Base-by-base conservation (phyloP, 345 rosid species). In the Lepidium didymum region DNA sequence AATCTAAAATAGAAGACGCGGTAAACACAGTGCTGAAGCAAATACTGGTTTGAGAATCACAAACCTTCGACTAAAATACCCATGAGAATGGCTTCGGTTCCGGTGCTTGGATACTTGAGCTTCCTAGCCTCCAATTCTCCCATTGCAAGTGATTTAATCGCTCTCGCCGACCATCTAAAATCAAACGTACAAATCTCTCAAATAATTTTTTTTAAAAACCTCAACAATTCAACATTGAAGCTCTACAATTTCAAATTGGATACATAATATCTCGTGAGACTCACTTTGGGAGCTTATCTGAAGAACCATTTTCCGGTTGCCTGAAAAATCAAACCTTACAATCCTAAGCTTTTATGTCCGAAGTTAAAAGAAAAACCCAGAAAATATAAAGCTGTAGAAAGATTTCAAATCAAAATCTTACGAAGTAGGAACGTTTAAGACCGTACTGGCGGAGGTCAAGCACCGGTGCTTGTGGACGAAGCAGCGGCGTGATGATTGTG, bases 1-100 rank as follows among this genome's bases (percentile, higher is more conserved):
- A 42, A 13, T 12, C 23, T 21, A 27, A 56, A 45, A n/a, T 38
- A 63, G 41, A 25, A 3, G 16, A 21, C 21, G 4, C 45, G 0
- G 36, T 5, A 33, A 34, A 21, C 23, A 11, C 15, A 35, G 18
- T 45, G 15, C 66, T 31, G 43, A 47, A 73, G 62, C 4, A 66
- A 52, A 63, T 6, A 23, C 1, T 37, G 34, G 23, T 73, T n/a
- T 61, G 14, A 38, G 56, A 62, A 29, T 41, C 37, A 71, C 88
- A 71, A 68, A 90, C 98, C 97, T 83, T 90, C 97, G 15, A 90
- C 86, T 74, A 90, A 80, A 76, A 93, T 84, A 64, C 98, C 98
- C 92, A 86, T 81, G 14, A 93, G 82, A 78, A 93, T 82, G 6
- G 91, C 82, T 81, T 93, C 98, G 1, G 94, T 88, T 12, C 97